Evolutionary conservation across 1,284 basidiomycete species (phyloP), one percentile per base, ranked within the genome.

Genomic region (Xanthoconium separans): DNA sequence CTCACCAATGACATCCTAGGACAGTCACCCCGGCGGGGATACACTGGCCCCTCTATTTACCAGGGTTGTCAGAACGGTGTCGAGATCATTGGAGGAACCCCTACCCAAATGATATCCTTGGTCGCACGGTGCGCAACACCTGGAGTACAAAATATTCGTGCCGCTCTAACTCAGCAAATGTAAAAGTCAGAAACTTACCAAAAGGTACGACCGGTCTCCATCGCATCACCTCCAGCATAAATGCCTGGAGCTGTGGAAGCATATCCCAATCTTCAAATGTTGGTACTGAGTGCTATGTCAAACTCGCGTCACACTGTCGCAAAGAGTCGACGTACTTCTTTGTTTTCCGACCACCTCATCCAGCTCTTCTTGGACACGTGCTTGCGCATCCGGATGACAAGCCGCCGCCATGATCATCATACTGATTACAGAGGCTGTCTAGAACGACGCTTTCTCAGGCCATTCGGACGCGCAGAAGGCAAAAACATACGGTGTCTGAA

Each of bases 1-100:
- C 58, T 13, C 47, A 60, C 60, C 61, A 56, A 39, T 60, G 53
- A 43, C 41, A 47, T 47, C 57, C 60, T n/a, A 50, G 1, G 13
- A 60, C 53, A 12, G 53, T 49, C 6, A 57, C 57, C 1, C 60
- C 53, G 0, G 50, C 39, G 30, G 61, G 59, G 27, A 61, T 62
- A 16, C 57, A 53, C 7, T 50, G 42, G 31, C 63, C 58, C 22
- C 22, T 52, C 61, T 63, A 20, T 44, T 2, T 3, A 50, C 15
- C 51, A n/a, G 15, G 3, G 39, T 22, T 40, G 10, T 50, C 20
- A 47, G 8, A 12, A 33, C 2, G 15, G 0, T 22, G 22, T 22
- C 22, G 22, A 22, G 22, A 4, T 22, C 7, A 29, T 30, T 6
- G 5, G 10, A n/a, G 18, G 8, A 6, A 15, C 27, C 2, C 64